Conservation (phyloP, 2,329 filamentous ascomycete genomes). For the Pseudophaeomoniella oleicola region DNA sequence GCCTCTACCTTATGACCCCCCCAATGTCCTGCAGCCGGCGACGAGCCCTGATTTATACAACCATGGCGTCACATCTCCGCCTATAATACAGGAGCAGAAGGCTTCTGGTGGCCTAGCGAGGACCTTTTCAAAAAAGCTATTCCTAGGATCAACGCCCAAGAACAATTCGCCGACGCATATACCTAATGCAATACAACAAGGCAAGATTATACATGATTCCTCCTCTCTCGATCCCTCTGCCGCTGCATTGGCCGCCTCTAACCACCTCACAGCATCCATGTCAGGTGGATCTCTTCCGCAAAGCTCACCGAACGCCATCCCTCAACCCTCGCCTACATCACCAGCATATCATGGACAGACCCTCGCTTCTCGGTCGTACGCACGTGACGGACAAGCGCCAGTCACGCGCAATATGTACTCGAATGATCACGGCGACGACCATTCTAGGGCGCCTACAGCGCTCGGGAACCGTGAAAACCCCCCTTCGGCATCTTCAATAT, state of each 20-base stretch:
- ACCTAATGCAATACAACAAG: conserved; percentile 50
- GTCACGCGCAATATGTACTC: conserved; percentile 17
- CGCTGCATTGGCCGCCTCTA: conserved; percentile 55
- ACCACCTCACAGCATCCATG: conserved; percentile 51
- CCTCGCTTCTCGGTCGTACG: conserved; percentile 28
- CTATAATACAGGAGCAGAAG: conserved; percentile 27
- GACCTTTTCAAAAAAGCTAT: conserved; percentile 61
- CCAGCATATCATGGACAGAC: conserved; percentile 27
- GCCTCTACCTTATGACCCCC: conserved; percentile 53
- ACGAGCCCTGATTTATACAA: conserved; percentile 16
- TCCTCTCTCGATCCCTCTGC: conserved; percentile 51
- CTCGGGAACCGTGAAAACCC: not conserved
- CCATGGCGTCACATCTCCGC: conserved; percentile 15
- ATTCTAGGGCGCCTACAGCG: not conserved
- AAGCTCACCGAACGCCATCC: conserved; percentile 43
- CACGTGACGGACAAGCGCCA: conserved; percentile 15
- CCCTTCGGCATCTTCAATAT: not conserved
- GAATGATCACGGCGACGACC: conserved; percentile 23
- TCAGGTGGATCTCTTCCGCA: conserved; percentile 52
- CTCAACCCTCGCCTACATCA: conserved; percentile 27
- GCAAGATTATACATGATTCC: conserved; percentile 38
- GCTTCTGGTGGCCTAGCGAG: conserved; percentile 46
- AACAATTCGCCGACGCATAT: conserved; percentile 60
- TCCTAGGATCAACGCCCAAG: conserved; percentile 56
- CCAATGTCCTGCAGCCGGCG: conserved; percentile 10